These are phyloP conservation scores for Saccharomycopsis oosterbeekiorum DNA, from an alignment of 805 yeast species.

Conservation along the genomic window DNA sequence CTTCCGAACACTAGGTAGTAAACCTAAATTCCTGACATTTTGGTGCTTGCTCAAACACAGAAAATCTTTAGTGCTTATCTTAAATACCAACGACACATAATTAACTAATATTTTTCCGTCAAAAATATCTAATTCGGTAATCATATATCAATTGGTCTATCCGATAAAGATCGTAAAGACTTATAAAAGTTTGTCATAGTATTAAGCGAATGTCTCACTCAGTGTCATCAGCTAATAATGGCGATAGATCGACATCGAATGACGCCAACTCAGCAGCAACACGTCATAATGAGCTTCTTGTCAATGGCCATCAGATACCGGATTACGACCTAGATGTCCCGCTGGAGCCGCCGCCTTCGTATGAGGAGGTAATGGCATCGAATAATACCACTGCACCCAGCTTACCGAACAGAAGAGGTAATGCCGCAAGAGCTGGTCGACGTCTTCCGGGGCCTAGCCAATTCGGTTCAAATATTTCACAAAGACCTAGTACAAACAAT, in stretches of 20 bases:
- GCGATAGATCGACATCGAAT: background rate
- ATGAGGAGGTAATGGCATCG: constrained; percentile 9
- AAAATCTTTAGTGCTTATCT: no score
- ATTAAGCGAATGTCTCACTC: background rate
- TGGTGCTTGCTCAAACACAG: background rate
- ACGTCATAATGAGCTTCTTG: background rate
- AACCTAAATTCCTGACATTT: background rate
- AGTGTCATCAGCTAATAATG: background rate
- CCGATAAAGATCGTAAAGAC: no score
- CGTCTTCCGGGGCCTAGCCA: constrained; percentile 8
- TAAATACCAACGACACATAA: no score
- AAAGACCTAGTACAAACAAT: background rate
- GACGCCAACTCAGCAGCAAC: background rate
- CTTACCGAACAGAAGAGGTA: background rate
- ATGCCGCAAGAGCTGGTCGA: constrained; percentile 5
- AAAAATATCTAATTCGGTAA: background rate
- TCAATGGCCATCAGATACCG: background rate
- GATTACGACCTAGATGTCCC: background rate
- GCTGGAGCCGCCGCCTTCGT: constrained; percentile 11
- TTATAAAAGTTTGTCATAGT: no score
- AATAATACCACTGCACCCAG: background rate
- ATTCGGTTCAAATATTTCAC: background rate
- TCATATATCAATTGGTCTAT: no score
- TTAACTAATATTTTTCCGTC: background rate
- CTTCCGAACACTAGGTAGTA: no score